These are phyloP conservation scores for Cutaneotrichosporon sp. DNA, from an alignment of 1,284 basidiomycete species.

Conservation along the genomic window DNA sequence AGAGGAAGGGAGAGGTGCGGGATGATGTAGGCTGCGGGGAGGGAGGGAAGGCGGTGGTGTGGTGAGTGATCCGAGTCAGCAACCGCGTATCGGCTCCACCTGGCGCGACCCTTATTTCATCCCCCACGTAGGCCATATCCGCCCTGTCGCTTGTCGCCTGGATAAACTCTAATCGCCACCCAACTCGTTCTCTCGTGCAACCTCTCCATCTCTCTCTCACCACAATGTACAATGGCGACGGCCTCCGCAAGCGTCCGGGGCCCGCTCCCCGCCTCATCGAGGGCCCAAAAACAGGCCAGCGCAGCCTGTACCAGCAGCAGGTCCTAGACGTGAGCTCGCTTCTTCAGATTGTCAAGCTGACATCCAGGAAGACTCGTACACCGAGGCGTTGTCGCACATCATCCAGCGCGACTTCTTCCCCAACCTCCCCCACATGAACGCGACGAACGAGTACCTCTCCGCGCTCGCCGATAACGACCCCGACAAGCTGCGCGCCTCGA, in stretches of 20 bases:
- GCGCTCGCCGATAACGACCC: conserved; percentile 73
- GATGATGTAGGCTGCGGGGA: neutral
- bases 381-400: conserved; percentile 84
- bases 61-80: neutral
- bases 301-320: conserved; percentile 46
- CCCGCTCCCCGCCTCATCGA: conserved; percentile 32
- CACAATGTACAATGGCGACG: conserved; percentile 19
- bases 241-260: conserved; percentile 39
- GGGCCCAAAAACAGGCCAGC: conserved; percentile 39
- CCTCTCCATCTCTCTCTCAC: neutral
- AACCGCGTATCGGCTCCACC: no score
- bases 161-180: conserved; percentile 11
- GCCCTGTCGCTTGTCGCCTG: neutral
- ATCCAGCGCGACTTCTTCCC: conserved; percentile 98
- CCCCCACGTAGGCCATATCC: neutral
- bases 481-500: conserved; percentile 68
- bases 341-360: conserved; percentile 20
- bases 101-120: neutral
- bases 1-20: neutral
- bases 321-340: conserved; percentile 47
- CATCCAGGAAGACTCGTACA: conserved; percentile 85
- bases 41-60: neutral
- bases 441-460: conserved; percentile 79
- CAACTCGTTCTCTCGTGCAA: neutral
- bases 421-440: conserved; percentile 79